Evolutionary conservation across 345 rosid species (phyloP).

Genomic region (Brassica cretica): DNA sequence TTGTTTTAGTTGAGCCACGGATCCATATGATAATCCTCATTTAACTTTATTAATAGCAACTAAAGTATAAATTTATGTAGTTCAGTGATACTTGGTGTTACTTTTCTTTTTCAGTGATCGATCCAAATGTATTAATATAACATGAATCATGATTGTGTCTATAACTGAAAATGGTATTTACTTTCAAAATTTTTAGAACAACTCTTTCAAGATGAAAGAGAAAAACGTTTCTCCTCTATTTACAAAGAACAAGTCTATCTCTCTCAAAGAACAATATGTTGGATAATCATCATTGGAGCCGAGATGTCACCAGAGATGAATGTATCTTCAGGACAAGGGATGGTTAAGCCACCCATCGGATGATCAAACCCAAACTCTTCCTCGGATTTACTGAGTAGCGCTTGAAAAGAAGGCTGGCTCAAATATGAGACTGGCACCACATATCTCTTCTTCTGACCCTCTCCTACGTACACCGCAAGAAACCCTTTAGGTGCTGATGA

Average conservation of each 20-base stretch:
- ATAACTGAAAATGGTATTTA: neutral
- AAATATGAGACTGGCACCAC: constrained; percentile 49
- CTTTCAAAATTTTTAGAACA: neutral
- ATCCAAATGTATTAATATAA: neutral
- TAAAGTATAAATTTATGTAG: neutral
- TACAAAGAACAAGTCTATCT: constrained; percentile 16
- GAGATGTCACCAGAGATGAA: constrained; percentile 44
- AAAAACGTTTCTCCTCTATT: neutral
- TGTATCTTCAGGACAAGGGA: constrained; percentile 51
- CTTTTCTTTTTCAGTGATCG: neutral
- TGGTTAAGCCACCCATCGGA: constrained; percentile 54
- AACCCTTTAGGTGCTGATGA: constrained; percentile 40
- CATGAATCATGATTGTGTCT: constrained; percentile 1
- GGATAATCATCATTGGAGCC: constrained; percentile 29
- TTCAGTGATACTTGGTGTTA: neutral
- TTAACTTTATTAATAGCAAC: neutral
- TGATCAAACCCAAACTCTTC: constrained; percentile 51
- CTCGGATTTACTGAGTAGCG: constrained; percentile 45
- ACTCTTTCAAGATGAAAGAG: constrained; percentile 28
- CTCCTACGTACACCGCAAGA: constrained; percentile 57
- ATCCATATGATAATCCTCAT: too few relatives aligned
- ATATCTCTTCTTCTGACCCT: constrained; percentile 44
- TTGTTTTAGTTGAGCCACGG: too few relatives aligned
- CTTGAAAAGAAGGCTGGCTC: constrained; percentile 48
- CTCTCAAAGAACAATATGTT: constrained; percentile 1